Conservation (phyloP, 441 rosid genomes). For the Biscutella laevigata region DNA sequence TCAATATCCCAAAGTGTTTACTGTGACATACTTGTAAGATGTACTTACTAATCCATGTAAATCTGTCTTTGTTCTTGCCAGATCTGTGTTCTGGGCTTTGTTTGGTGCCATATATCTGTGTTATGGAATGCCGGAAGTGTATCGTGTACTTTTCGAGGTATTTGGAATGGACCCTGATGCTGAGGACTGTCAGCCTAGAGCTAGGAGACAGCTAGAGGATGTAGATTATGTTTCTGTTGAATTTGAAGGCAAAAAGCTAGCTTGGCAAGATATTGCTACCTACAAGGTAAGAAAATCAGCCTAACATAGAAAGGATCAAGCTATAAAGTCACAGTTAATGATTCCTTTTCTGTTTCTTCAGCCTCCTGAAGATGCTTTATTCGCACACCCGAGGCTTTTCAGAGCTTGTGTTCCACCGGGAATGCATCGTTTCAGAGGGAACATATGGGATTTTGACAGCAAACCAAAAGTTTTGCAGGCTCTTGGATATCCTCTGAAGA, state of each 20-base stretch:
- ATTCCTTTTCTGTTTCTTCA: slow-evolving; percentile 20
- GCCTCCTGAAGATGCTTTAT: slow-evolving; percentile 93
- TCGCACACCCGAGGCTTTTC: slow-evolving; percentile 91
- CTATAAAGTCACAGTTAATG: not conserved
- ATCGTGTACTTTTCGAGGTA: slow-evolving; percentile 86
- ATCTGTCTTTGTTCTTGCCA: slow-evolving; percentile 23
- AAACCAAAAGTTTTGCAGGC: slow-evolving; percentile 70
- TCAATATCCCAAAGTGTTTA: not conserved
- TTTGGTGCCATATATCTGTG: slow-evolving; percentile 91
- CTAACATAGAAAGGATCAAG: not conserved
- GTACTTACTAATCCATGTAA: not conserved
- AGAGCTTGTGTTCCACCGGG: slow-evolving; percentile 97
- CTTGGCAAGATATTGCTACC: slow-evolving; percentile 87
- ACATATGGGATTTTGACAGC: slow-evolving; percentile 89
- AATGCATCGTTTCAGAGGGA: slow-evolving; percentile 93
- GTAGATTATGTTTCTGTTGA: slow-evolving; percentile 90
- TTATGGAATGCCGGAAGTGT: slow-evolving; percentile 95
- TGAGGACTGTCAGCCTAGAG: slow-evolving; percentile 80
- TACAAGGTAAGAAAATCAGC: slow-evolving; percentile 43
- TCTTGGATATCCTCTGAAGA: slow-evolving; percentile 62
- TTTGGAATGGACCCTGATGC: slow-evolving; percentile 98
- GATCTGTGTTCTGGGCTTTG: slow-evolving; percentile 91
- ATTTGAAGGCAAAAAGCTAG: slow-evolving; percentile 70
- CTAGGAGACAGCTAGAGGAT: slow-evolving; percentile 90
- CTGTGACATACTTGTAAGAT: too few species aligned